These are phyloP conservation scores for Venturia effusa DNA, from an alignment of 2,329 filamentous ascomycete genomes.

Conservation along the genomic window DNA sequence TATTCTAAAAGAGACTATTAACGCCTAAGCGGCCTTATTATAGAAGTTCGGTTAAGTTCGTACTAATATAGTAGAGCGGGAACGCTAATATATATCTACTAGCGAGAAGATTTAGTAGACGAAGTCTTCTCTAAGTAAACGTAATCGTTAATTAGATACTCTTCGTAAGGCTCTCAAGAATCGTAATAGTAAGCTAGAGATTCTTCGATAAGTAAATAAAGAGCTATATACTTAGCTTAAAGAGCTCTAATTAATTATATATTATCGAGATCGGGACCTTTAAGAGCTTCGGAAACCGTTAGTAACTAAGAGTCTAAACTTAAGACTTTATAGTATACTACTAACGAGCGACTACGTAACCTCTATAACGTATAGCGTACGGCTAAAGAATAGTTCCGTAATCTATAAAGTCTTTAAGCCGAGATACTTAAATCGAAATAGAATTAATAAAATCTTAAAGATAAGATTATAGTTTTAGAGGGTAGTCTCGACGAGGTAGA, in stretches of 20 bases:
- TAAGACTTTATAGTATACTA: constrained; percentile 22
- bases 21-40: constrained; percentile 20
- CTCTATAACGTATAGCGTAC: constrained; percentile 19
- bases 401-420: constrained; percentile 24
- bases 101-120: constrained; percentile 18
- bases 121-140: constrained; percentile 21
- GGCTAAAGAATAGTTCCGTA: constrained; percentile 34
- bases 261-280: constrained; percentile 38
- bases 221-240: constrained; percentile 29
- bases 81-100: background rate
- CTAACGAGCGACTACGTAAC: constrained; percentile 28
- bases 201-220: constrained; percentile 20
- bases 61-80: constrained; percentile 3
- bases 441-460: constrained; percentile 40
- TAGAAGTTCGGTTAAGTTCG: constrained; percentile 14
- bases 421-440: constrained; percentile 12
- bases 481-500: constrained; percentile 30
- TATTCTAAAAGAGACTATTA: constrained; percentile 22
- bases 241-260: constrained; percentile 31
- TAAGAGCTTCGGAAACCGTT: constrained; percentile 40
- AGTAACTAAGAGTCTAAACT: constrained; percentile 22
- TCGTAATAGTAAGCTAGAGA: constrained; percentile 26
- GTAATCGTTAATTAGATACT: constrained; percentile 25
- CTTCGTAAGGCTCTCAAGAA: constrained; percentile 24
- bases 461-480: constrained; percentile 41